Percentiles rank a stretch among this genome's conserved stretches.
These are phyloP conservation scores for Thymus quinquecostatus DNA, from an alignment of 257 asterid species.

Conservation along the genomic window DNA sequence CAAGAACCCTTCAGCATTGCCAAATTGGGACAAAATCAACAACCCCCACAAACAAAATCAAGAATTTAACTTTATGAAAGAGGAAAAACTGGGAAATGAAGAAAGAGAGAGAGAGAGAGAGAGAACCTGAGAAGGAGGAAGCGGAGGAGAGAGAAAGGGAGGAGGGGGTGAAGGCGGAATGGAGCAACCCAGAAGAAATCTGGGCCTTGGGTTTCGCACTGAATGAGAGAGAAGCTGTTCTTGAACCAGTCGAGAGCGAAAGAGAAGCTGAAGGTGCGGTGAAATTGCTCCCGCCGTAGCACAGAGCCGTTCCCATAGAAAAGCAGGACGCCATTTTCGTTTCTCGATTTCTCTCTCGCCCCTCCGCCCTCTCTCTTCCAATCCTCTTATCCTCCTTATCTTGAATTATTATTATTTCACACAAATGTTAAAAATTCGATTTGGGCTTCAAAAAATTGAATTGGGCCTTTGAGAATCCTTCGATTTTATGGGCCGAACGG, in stretches of 20 bases:
- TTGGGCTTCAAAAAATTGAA: slow-evolving; percentile 15
- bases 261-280: slow-evolving; percentile 66
- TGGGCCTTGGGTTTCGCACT: slow-evolving; percentile 35
- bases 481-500: no score
- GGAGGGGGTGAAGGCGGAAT: slow-evolving; percentile 57
- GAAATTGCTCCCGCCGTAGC: slow-evolving; percentile 31
- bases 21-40: neutral
- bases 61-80: neutral
- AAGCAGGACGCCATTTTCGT: slow-evolving; percentile 64
- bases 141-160: slow-evolving; percentile 58
- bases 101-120: neutral
- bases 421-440: neutral
- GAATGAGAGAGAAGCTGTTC: slow-evolving; percentile 45
- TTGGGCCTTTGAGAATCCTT: no score
- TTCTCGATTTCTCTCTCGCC: neutral
- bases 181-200: slow-evolving; percentile 52
- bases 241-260: slow-evolving; percentile 50
- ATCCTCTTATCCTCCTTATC: slow-evolving; percentile 41
- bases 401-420: neutral
- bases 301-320: slow-evolving; percentile 47
- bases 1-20: neutral
- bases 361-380: neutral
- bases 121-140: slow-evolving; percentile 63
- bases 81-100: neutral
- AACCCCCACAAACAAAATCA: slow-evolving; percentile 23